Conservation (phyloP, 768 basidiomycete genomes). For the Suillus cothurnatus region DNA sequence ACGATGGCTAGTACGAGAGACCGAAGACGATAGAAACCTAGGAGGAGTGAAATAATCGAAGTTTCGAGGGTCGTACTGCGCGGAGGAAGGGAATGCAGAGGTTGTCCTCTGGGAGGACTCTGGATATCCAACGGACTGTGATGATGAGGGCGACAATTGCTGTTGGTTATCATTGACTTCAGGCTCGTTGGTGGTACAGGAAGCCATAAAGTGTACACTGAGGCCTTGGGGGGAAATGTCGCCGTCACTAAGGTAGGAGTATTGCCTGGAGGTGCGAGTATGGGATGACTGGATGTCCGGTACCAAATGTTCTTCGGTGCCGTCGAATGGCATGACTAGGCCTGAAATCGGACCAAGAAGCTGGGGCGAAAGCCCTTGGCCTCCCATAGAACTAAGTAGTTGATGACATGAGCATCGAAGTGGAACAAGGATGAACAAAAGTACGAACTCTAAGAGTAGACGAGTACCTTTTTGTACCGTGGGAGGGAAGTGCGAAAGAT, state of each 20-base stretch:
- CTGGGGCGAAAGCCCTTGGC: neutral
- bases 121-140: constrained; percentile 22
- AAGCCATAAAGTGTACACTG: constrained; percentile 33
- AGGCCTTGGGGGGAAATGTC: constrained; percentile 2
- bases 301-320: constrained; percentile 17
- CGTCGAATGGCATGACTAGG: constrained; percentile 11
- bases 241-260: constrained; percentile 18
- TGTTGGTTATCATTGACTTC: constrained; percentile 29
- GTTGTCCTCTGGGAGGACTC: constrained; percentile 36
- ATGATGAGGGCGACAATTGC: constrained; percentile 15
- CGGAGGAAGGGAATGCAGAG: constrained; percentile 22
- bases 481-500: constrained; percentile 3
- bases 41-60: constrained; percentile 14
- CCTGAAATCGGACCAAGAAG: neutral
- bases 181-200: constrained; percentile 26
- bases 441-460: neutral
- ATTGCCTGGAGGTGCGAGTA: constrained; percentile 14
- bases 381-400: constrained; percentile 1
- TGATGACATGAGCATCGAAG: neutral
- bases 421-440: neutral
- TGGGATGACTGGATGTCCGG: constrained; percentile 22
- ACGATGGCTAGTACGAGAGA: constrained; percentile 5
- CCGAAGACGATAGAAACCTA: constrained; percentile 14
- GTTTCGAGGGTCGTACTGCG: constrained; percentile 15
- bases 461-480: constrained; percentile 7